Conservation (phyloP, 169 alveolate species). For the Plasmodium vinckei region DNA sequence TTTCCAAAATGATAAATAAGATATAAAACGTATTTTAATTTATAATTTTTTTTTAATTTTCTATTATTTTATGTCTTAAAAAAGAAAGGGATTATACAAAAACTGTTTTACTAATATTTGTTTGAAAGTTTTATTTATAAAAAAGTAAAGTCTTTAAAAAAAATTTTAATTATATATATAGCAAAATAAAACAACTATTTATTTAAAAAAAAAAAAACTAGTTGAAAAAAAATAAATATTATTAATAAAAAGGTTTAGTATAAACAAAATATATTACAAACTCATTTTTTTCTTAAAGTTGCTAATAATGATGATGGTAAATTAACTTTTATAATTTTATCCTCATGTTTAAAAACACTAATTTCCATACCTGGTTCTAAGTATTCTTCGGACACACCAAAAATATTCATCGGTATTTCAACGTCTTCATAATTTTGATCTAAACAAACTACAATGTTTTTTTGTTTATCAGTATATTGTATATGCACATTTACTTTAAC, state of each 20-base stretch:
- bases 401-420: conserved; percentile 40
- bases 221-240: background rate
- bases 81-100: too few relatives aligned
- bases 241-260: too few relatives aligned
- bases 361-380: conserved; percentile 63
- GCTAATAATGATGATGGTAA: conserved; percentile 64
- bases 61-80: too few relatives aligned
- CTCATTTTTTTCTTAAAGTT: conserved; percentile 51
- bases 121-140: too few relatives aligned
- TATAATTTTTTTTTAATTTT: too few relatives aligned
- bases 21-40: too few relatives aligned
- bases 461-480: conserved; percentile 72
- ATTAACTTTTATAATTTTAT: conserved; percentile 61
- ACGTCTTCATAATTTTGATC: conserved; percentile 74
- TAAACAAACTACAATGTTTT: conserved; percentile 62
- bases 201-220: background rate
- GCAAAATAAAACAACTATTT: too few relatives aligned
- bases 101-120: too few relatives aligned
- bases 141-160: too few relatives aligned
- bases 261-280: too few relatives aligned
- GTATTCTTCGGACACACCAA: conserved; percentile 64
- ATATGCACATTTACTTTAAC: conserved; percentile 39
- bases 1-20: too few relatives aligned
- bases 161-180: too few relatives aligned
- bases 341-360: conserved; percentile 58